These are phyloP conservation scores for Carpinus viminea DNA, from an alignment of 306 rosid species.

Conservation along the genomic window DNA sequence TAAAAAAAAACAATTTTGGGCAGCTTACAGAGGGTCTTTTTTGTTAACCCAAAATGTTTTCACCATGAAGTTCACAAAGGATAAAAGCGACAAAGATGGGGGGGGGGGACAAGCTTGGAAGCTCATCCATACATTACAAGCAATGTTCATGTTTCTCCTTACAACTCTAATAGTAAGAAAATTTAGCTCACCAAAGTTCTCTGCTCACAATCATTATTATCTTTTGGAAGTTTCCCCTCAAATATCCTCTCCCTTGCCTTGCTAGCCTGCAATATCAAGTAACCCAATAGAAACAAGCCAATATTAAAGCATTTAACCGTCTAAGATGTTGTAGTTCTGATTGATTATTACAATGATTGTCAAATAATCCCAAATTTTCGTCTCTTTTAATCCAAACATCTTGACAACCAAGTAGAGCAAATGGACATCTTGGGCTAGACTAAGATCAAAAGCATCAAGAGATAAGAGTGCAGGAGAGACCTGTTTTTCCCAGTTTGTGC, in stretches of 20 bases:
- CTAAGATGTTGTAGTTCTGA: background rate
- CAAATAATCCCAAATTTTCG: background rate
- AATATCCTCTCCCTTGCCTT: constrained; percentile 57
- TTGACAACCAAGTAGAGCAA: constrained; percentile 11
- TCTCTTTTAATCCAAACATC: background rate
- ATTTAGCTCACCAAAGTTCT: background rate
- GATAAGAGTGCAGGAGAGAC: constrained; percentile 29
- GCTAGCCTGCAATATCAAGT: constrained; percentile 52
- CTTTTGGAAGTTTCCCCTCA: constrained; percentile 29
- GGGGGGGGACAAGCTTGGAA: background rate
- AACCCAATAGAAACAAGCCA: background rate
- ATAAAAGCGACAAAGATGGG: background rate
- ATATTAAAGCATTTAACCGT: background rate
- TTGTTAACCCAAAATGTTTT: too few species aligned
- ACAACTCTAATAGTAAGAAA: background rate
- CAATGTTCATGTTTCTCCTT: background rate
- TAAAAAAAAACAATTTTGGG: too few species aligned
- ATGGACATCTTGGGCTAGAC: background rate
- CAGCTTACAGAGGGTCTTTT: too few species aligned
- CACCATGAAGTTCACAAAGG: too few species aligned
- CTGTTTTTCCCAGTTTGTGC: constrained; percentile 63
- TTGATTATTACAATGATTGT: background rate
- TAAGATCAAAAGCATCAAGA: constrained; percentile 1
- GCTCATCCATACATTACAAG: background rate
- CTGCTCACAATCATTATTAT: constrained; percentile 22